Base-by-base conservation (phyloP, 2,329 filamentous ascomycete genomes). In the Xylaria sp. region DNA sequence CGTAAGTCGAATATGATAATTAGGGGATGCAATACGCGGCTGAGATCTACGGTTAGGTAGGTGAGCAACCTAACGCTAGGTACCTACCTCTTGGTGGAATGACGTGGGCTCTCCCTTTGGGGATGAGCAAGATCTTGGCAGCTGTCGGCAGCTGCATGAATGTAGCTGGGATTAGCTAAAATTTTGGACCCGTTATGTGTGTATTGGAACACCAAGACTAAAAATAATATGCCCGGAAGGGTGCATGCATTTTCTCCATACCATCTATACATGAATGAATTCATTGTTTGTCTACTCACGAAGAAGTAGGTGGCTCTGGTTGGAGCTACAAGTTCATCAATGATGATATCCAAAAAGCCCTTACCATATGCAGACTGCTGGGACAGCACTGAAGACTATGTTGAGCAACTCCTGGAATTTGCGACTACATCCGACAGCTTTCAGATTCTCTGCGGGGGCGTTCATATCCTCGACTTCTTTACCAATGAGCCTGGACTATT, bases 381-480 rank as follows among this genome's bases (percentile, higher is more conserved):
- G 77, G 69, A 77, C 37, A 84, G 83, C 41, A 75, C 85, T 5
- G 90, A 96, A 44, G 82, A 86, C 48, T 99, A 96, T 71, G 82
- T 96, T 44, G 79, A 90, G 21, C 86, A 86, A 17, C 82, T 97
- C 11, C 79, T 97, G 21, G 70, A 84, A 18, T 96, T 97, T 66
- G 83, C 87, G 1, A 86, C 86, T 5, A 86, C 85, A 2, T 90
- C 89, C 42, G 83, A 87, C 49, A 78, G 91, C 1, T 92, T 97
- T 63, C 89, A 91, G 61, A 91, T 90, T 21, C 80, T 99, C n/a
- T 96, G 92, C 69, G 94, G 94, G 49, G 92, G 93, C n/a, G 90
- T 97, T 1, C 94, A 99, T 69, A 92, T 99, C 59, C 81, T 97
- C 52, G 94, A 99, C 71, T 97, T 99, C 74, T 91, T 97, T 75